A percentile compares a stretch with the other conserved stretches of the same genome.
Evolutionary conservation across 306 rosid genomes (phyloP).

Genomic region (Leucaena leucocephala): DNA sequence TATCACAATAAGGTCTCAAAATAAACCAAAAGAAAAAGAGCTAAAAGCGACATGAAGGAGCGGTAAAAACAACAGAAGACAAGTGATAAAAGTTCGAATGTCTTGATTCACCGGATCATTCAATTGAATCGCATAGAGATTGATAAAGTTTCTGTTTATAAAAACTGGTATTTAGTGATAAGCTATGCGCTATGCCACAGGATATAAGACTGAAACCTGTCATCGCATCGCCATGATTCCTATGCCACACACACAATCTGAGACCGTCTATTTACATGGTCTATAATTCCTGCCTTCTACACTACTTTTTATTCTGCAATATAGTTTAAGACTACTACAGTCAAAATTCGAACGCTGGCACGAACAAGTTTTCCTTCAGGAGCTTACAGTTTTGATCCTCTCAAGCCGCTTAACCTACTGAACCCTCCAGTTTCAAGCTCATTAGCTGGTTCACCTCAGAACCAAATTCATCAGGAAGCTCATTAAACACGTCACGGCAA

Average conservation of each 20-base stretch:
- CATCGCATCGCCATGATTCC: background rate
- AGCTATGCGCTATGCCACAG: background rate
- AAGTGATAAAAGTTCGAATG: too few relatives aligned
- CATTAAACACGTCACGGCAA: constrained; percentile 89
- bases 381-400: background rate
- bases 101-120: too few relatives aligned
- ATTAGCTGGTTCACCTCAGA: constrained; percentile 93
- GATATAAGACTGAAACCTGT: background rate
- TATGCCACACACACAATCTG: background rate
- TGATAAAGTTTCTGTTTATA: background rate
- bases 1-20: too few relatives aligned
- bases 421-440: constrained; percentile 96
- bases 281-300: constrained; percentile 5
- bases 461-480: constrained; percentile 96
- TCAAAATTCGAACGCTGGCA: constrained; percentile 13
- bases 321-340: constrained; percentile 2
- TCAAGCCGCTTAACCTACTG: constrained; percentile 63
- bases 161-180: too few relatives aligned
- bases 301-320: background rate
- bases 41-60: too few relatives aligned
- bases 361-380: constrained; percentile 35
- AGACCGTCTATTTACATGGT: constrained; percentile 33
- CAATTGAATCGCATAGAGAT: too few relatives aligned
- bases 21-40: too few relatives aligned
- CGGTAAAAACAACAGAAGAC: too few relatives aligned